These are phyloP conservation scores for Eremothecium sinecaudum DNA, from an alignment of 1,139 yeast species.

Conservation along the genomic window DNA sequence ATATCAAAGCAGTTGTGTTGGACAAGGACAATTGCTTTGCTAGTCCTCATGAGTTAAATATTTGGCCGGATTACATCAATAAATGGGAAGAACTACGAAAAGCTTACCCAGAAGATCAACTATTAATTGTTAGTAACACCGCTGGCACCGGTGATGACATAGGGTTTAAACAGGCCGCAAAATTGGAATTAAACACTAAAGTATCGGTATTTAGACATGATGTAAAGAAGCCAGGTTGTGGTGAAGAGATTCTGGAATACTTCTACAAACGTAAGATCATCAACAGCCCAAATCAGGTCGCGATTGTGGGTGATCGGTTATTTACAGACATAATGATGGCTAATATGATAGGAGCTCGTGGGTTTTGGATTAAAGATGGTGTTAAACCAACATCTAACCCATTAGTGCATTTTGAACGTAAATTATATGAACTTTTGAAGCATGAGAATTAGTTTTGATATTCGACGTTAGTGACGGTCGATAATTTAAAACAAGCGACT, in stretches of 20 bases:
- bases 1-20: constrained; percentile 69
- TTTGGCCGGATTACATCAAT: constrained; percentile 63
- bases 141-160: constrained; percentile 82
- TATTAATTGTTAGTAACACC: constrained; percentile 81
- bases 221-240: constrained; percentile 86
- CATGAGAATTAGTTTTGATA: constrained; percentile 2
- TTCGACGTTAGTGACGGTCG: too few species aligned
- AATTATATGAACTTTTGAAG: constrained; percentile 11
- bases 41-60: constrained; percentile 64
- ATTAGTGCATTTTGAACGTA: constrained; percentile 20
- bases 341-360: constrained; percentile 80
- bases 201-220: constrained; percentile 69
- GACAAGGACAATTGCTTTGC: constrained; percentile 97
- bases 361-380: constrained; percentile 77
- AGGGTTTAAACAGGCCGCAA: constrained; percentile 49
- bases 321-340: constrained; percentile 93
- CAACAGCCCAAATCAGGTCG: constrained; percentile 51
- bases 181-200: constrained; percentile 61
- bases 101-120: constrained; percentile 52
- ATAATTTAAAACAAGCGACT: too few species aligned
- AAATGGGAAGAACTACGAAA: constrained; percentile 50
- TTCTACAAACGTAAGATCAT: constrained; percentile 42
- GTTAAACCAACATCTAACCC: constrained; percentile 34
- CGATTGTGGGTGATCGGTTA: constrained; percentile 81
- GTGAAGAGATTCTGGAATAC: constrained; percentile 54